These are phyloP conservation scores for Magnolia kwangsiensis DNA, from an alignment of 164 flowering plant genomes.

Conservation along the genomic window DNA sequence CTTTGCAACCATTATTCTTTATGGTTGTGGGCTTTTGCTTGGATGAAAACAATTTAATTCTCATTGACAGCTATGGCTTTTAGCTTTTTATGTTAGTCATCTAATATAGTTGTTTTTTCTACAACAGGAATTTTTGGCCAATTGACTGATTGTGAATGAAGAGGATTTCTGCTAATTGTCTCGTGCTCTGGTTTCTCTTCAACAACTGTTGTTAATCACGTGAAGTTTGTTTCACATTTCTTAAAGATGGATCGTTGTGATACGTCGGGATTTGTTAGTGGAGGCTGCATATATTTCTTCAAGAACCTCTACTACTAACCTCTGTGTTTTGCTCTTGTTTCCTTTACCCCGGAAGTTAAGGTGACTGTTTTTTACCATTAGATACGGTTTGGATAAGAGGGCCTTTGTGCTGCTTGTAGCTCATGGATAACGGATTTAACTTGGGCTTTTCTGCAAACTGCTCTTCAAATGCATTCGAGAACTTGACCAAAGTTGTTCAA, in stretches of 20 bases:
- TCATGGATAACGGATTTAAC: slow-evolving; percentile 55
- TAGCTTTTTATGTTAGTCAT: not conserved
- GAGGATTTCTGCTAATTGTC: slow-evolving; percentile 8
- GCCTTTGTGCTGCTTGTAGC: not conserved
- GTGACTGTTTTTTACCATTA: slow-evolving; percentile 29
- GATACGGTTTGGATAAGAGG: slow-evolving; percentile 20
- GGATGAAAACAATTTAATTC: not conserved
- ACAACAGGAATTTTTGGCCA: slow-evolving; percentile 34
- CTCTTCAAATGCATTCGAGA: slow-evolving; percentile 48
- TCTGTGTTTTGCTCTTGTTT: slow-evolving; percentile 22
- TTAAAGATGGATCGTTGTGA: slow-evolving; percentile 80
- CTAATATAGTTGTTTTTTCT: slow-evolving; percentile 7
- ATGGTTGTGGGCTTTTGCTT: not conserved
- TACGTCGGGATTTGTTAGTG: slow-evolving; percentile 98
- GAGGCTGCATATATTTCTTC: slow-evolving; percentile 52
- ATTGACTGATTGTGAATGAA: slow-evolving; percentile 2
- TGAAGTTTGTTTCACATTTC: slow-evolving; percentile 5
- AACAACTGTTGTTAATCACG: slow-evolving; percentile 21
- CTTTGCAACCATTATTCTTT: not conserved
- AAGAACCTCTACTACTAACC: slow-evolving; percentile 34
- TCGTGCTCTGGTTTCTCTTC: not conserved
- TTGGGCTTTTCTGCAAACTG: slow-evolving; percentile 40
- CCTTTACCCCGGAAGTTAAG: slow-evolving; percentile 55
- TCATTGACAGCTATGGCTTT: not conserved
- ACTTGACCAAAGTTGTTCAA: slow-evolving; percentile 32